Evolutionary conservation across 1,139 yeast genomes (phyloP), one percentile per base, ranked within the genome.

Genomic region (Scheffersomyces titani): DNA sequence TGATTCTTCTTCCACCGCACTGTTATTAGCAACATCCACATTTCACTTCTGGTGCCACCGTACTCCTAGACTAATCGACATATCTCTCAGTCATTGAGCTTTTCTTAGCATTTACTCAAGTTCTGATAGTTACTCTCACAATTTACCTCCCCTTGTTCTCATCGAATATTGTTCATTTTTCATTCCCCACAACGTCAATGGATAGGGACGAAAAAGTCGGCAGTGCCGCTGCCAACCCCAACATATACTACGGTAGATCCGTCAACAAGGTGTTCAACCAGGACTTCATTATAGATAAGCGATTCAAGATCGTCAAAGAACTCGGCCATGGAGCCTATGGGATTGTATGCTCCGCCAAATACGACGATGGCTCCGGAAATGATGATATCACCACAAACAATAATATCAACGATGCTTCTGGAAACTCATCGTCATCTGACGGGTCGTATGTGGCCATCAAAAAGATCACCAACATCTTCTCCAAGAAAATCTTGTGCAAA

Each of bases 291-390:
- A 92, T 93, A 58, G 97, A 92, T 72, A 85, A 85, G 63, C 78
- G 97, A 58, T 91, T 92, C 73, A 89, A 90, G 69, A 82, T 94
- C 63, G 90, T 91, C 59, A 91, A 92, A 67, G 97, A 92, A 66
- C 82, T 94, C 52, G 99, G 99, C 30, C 97, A 93, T 66, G 99
- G 99, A 3, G 98, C 99, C 0, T 94, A 94, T 69, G 99, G 99
- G 44, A 87, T 93, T 6, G 98, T 94, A 5, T 94, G 97, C 68
- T 90, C 97, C 1, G 98, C 99, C 44, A 85, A 86, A 66, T 93
- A 93, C 72, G 94, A 90, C 57, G 91, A 87, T 55, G 89, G 88
- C 16, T 73, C 81, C n/a, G 51, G 56, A 46, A 46, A 52, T 6
- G 47, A 55, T 22, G 57, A 55, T 24, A 16, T 51, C 53, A 24